Evolutionary conservation across 2,329 filamentous ascomycete species (phyloP).

Genomic region (Ceratocystiopsis sp.): DNA sequence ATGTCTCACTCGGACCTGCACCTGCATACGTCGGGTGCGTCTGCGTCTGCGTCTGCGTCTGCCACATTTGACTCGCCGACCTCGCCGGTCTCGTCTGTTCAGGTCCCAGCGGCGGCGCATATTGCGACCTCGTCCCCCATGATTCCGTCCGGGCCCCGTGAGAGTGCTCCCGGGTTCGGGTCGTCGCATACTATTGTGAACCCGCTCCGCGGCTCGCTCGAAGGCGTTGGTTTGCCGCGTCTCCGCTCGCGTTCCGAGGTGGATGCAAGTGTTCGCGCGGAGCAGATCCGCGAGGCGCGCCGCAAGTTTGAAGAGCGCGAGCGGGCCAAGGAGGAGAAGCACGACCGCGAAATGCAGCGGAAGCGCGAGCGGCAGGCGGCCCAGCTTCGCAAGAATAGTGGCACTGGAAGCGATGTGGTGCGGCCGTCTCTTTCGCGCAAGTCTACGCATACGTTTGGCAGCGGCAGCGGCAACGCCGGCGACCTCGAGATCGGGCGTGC

Average conservation of each 20-base stretch:
- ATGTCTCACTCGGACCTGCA: conserved; percentile 28
- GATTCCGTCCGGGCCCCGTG: conserved; percentile 8
- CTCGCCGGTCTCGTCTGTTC: conserved; percentile 4
- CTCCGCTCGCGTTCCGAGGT: conserved; percentile 43
- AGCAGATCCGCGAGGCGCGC: conserved; percentile 42
- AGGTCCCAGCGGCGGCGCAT: neutral
- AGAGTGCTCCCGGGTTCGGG: no score
- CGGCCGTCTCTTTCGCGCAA: conserved; percentile 11
- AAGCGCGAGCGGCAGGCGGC: conserved; percentile 36
- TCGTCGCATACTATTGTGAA: conserved; percentile 16
- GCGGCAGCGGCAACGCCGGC: conserved; percentile 3
- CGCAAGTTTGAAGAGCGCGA: conserved; percentile 48
- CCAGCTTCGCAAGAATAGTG: conserved; percentile 21
- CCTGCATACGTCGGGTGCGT: conserved; percentile 14
- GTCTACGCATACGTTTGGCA: conserved; percentile 9
- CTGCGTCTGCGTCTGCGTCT: no score
- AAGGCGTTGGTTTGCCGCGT: conserved; percentile 35
- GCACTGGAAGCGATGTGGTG: conserved; percentile 10
- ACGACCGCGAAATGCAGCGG: conserved; percentile 38
- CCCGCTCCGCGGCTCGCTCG: conserved; percentile 41
- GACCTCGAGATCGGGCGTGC: conserved; percentile 7
- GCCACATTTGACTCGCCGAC: conserved; percentile 11
- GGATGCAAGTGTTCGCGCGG: conserved; percentile 34
- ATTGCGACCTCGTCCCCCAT: conserved; percentile 7
- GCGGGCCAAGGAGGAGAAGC: conserved; percentile 43